Evolutionary conservation across 371 early-diverging fungal genomes (phyloP).

Genomic region (Paraphysoderma sedebokerense): DNA sequence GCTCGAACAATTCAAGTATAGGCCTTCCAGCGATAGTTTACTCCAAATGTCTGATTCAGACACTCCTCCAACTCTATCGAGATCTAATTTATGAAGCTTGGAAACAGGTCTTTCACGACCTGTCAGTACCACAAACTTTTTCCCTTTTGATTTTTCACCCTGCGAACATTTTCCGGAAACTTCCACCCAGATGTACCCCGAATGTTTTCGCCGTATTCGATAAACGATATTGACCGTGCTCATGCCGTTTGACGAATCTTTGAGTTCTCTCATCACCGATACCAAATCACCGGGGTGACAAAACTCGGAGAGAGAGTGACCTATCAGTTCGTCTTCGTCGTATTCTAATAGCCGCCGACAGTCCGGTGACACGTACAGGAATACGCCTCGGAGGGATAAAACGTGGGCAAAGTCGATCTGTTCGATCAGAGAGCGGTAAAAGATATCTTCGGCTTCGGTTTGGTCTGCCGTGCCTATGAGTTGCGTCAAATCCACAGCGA

Average conservation of each 20-base stretch:
- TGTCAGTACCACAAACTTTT: constrained; percentile 38
- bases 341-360: constrained; percentile 23
- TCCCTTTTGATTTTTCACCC: constrained; percentile 33
- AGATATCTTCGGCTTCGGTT: not conserved
- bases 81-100: constrained; percentile 14
- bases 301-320: constrained; percentile 28
- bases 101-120: constrained; percentile 29
- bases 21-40: constrained; percentile 36
- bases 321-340: constrained; percentile 27
- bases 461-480: not conserved
- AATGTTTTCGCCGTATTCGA: constrained; percentile 28
- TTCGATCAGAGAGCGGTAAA: constrained; percentile 4
- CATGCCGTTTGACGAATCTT: constrained; percentile 13
- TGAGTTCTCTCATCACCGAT: constrained; percentile 38
- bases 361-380: constrained; percentile 32
- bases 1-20: constrained; percentile 29
- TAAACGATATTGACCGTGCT: constrained; percentile 28
- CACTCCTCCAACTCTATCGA: constrained; percentile 8
- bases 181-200: constrained; percentile 40
- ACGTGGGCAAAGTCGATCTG: constrained; percentile 35
- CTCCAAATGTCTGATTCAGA: constrained; percentile 32
- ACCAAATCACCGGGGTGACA: constrained; percentile 44
- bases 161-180: constrained; percentile 28
- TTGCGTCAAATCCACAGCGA: constrained; percentile 1
- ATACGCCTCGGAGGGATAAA: constrained; percentile 39